Base-by-base conservation (phyloP, 2,329 filamentous ascomycete species). In the Hortaea werneckii region DNA sequence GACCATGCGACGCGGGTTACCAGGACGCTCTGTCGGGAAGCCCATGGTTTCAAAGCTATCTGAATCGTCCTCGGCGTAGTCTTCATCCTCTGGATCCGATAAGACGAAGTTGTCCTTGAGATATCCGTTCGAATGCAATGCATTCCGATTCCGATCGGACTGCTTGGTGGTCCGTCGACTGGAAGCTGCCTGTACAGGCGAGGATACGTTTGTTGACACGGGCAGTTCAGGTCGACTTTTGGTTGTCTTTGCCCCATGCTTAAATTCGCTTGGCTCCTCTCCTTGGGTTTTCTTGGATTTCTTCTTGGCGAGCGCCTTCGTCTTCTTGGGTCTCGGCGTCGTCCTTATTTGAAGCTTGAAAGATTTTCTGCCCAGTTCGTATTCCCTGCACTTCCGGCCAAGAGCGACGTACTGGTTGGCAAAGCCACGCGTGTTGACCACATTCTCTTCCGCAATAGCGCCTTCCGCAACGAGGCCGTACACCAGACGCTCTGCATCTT, bases 401-500 rank as follows among this genome's bases (percentile, higher is more conserved):
- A 69, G 62, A 60, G 67, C 50, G 41, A 88, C 72, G 60, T 95
- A 95, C 53, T 85, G 80, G 44, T 80, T 77, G 1, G 86, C 77
- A 61, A 94, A 89, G 4, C 78, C 78, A 40, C 69, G 70, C 37
- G 56, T 57, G 48, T 63, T 64, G 41, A 59, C 41, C n/a, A 53
- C 47, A 38, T 56, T 57, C 30, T 82, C 69, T 65, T 95, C 87
- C 10, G 63, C 65, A 27, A 98, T 68, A 5, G 82, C 86, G 39
- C 83, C 82, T 58, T 94, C 85, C 5, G 77, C 77, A 6, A 86
- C 69, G 7, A 98, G 72, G 41, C 78, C 75, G 58, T 87, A 80
- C 56, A 95, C 87, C n/a, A 96, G 73, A 35, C 88, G 82, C 60
- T 95, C 85, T 9, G 88, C 75, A 58, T 94, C 86, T 32, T 82